phyloP scores from a whole-genome alignment of 257 asterid genomes.

The Penstemon eatonii region DNA sequence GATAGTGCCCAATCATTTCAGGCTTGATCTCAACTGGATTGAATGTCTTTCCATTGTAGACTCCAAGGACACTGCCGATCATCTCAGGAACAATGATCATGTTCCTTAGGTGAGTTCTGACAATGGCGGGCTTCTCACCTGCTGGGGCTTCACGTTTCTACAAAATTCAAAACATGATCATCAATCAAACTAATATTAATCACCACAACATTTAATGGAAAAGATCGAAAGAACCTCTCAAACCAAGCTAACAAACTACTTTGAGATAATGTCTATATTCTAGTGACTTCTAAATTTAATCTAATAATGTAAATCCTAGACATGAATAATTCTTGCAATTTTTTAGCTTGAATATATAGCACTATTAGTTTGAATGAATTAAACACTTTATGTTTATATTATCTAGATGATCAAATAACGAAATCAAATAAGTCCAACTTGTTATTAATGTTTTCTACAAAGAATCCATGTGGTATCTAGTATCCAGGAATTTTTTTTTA shows the following conservation, averaged over 20 bases:
- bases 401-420: too few relatives aligned
- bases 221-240: background rate
- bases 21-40: conserved; percentile 65
- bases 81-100: conserved; percentile 70
- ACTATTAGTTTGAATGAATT: too few relatives aligned
- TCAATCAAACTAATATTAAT: background rate
- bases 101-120: conserved; percentile 61
- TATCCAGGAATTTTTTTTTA: too few relatives aligned
- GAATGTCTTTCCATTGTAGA: conserved; percentile 65
- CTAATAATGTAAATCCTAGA: too few relatives aligned
- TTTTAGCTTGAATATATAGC: too few relatives aligned
- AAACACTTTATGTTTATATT: too few relatives aligned
- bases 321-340: too few relatives aligned
- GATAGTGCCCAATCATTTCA: conserved; percentile 65
- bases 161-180: background rate
- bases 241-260: background rate
- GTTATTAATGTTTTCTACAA: too few relatives aligned
- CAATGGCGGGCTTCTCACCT: conserved; percentile 65
- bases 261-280: too few relatives aligned
- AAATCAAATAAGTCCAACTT: too few relatives aligned
- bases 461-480: too few relatives aligned
- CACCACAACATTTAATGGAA: background rate
- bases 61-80: conserved; percentile 65
- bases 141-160: conserved; percentile 70
- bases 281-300: too few relatives aligned